Base-by-base conservation (phyloP, 2,329 filamentous ascomycete species). In the Colletotrichum sp. region DNA sequence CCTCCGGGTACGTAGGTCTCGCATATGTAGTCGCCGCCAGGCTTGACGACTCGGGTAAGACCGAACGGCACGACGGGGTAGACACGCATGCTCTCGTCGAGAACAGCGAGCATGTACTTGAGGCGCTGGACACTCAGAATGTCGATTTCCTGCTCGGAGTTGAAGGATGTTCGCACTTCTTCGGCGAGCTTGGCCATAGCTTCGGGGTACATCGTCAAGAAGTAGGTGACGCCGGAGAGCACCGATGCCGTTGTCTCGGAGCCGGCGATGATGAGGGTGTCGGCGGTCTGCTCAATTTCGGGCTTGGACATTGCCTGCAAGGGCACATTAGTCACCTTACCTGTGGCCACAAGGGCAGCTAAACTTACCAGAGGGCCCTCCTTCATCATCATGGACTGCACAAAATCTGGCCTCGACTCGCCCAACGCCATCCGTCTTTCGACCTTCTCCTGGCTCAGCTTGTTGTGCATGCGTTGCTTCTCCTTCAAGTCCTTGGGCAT, bases 211-310 rank as follows among this genome's bases (percentile, higher is more conserved):
- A 63, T 80, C 0, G 80, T 73, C 3, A 90, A 80, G 1, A 86
- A 81, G 70, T 84, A 89, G 0, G 86, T 87, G 0, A 82, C 80
- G 3, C 87, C 88, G 0, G 82, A 81, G 4, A 89, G 79, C 5
- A 84, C 79, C 0, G 87, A 87, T 1, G 87, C 87, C 0, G 87
- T 89, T 0, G 88, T 89, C 69, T 89, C 87, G 8, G 82, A 85
- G 0, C 88, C 88, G 0, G 85, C 88, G 4, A 83, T 28, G 36
- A 84, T 80, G 8, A 85, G 63, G 0, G 73, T 68, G 1, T 79
- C 68, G 4, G 68, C 62, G 2, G 80, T 76, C 28, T 76, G n/a
- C 12, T 78, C 77, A 6, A 78, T 73, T 1, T 76, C 73, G 6
- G 21, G 3, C 7, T 60, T 65, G 0, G 73, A 63, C 73, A 76